phyloP scores from a whole-genome alignment of 2,329 filamentous ascomycete genomes.

The Lithohypha guttulata region DNA sequence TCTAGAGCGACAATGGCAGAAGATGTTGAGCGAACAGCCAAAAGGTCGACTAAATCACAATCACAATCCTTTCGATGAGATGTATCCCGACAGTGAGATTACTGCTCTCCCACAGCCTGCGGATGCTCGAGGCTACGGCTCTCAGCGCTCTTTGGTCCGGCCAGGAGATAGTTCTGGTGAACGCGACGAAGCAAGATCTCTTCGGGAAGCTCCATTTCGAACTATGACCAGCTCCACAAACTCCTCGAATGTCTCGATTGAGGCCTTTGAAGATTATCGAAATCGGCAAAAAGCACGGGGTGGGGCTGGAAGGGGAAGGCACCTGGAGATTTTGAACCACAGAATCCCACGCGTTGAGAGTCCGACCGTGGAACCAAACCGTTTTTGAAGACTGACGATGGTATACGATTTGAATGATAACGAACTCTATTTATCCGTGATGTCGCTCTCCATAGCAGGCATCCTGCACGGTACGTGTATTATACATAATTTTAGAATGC shows the following conservation, averaged over 20 bases:
- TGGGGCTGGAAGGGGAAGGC: constrained; percentile 27
- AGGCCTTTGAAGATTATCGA: constrained; percentile 33
- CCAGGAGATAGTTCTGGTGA: constrained; percentile 21
- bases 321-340: constrained; percentile 22
- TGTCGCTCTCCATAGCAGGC: too few species aligned
- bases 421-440: too few species aligned
- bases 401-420: neutral
- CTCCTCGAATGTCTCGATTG: constrained; percentile 30
- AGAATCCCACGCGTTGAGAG: constrained; percentile 1
- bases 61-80: constrained; percentile 15
- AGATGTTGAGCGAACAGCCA: constrained; percentile 39
- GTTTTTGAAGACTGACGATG: neutral
- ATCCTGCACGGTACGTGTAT: too few species aligned
- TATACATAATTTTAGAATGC: too few species aligned
- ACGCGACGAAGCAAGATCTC: constrained; percentile 9
- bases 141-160: neutral
- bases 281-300: constrained; percentile 22
- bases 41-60: constrained; percentile 20
- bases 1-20: constrained; percentile 40
- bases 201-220: constrained; percentile 17
- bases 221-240: constrained; percentile 37
- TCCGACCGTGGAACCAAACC: neutral
- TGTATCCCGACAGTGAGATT: constrained; percentile 13
- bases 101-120: constrained; percentile 20
- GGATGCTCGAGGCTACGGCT: constrained; percentile 10